phyloP scores from a whole-genome alignment of 1,139 yeast genomes.

The Geotrichum citri-aurantii region DNA sequence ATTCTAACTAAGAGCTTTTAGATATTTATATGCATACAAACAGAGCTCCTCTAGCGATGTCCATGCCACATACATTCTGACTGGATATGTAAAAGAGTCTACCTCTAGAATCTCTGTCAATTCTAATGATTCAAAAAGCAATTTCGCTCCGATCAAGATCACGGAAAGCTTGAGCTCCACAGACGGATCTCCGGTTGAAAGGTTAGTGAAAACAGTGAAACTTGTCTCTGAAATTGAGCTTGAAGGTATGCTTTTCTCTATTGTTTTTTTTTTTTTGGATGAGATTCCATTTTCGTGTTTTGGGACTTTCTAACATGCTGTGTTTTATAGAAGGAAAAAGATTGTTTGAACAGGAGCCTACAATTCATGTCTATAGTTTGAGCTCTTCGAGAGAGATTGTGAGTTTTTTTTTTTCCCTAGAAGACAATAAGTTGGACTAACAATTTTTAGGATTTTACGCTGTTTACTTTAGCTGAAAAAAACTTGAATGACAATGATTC shows the following conservation, averaged over 20 bases:
- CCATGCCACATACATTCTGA: slow-evolving; percentile 25
- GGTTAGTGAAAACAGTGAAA: slow-evolving; percentile 4
- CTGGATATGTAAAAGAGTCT: slow-evolving; percentile 18
- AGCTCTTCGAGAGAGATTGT: slow-evolving; percentile 13
- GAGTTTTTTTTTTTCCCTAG: neutral
- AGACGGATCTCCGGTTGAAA: neutral
- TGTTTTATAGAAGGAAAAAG: slow-evolving; percentile 6
- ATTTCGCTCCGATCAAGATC: slow-evolving; percentile 23
- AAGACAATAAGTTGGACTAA: neutral
- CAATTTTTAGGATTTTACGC: slow-evolving; percentile 8
- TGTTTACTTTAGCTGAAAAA: slow-evolving; percentile 11
- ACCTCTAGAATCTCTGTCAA: neutral
- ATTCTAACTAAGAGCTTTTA: neutral
- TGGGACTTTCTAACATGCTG: neutral
- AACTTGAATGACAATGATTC: slow-evolving; percentile 8
- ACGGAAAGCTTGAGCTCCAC: slow-evolving; percentile 16
- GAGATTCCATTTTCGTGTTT: neutral
- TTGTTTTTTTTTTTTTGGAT: neutral
- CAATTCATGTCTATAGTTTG: slow-evolving; percentile 18
- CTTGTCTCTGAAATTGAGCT: slow-evolving; percentile 15
- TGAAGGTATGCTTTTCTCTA: slow-evolving; percentile 11
- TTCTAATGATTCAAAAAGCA: slow-evolving; percentile 16
- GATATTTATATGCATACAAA: slow-evolving; percentile 22
- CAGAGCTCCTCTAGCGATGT: slow-evolving; percentile 16
- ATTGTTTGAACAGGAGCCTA: slow-evolving; percentile 6